Percentiles rank a stretch among this genome's conserved stretches.
phyloP scores from a whole-genome alignment of 331 rosid species.

The Spiraea crenata region DNA sequence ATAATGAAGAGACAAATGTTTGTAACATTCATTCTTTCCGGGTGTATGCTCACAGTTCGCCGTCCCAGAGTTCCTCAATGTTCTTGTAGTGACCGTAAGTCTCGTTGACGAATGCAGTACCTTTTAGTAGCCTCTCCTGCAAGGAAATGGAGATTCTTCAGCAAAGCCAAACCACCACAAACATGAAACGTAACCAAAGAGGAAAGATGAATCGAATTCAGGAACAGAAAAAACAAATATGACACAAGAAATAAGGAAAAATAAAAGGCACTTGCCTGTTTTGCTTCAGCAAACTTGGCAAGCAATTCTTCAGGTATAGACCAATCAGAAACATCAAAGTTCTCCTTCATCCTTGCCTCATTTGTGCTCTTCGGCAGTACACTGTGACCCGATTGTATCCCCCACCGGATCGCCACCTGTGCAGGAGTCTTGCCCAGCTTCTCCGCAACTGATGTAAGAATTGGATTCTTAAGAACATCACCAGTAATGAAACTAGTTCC shows the following conservation, averaged over 20 bases:
- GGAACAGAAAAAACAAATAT: not conserved
- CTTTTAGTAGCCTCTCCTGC: conserved; percentile 60
- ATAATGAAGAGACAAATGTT: conserved; percentile 9
- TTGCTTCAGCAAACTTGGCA: conserved; percentile 30
- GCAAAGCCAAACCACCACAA: not conserved
- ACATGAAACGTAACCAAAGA: not conserved
- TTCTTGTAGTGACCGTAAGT: conserved; percentile 46
- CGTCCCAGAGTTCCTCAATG: conserved; percentile 67
- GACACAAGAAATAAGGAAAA: not conserved
- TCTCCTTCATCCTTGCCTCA: conserved; percentile 47
- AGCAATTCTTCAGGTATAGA: conserved; percentile 51
- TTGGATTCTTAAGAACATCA: conserved; percentile 44
- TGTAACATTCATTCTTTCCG: not conserved
- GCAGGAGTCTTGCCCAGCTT: conserved; percentile 64
- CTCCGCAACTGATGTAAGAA: conserved; percentile 38
- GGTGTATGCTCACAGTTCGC: conserved; percentile 27
- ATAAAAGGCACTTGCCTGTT: conserved; percentile 5
- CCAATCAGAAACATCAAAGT: conserved; percentile 56
- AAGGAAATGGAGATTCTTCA: not conserved
- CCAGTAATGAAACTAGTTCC: conserved; percentile 19
- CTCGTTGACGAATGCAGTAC: conserved; percentile 26
- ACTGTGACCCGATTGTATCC: conserved; percentile 62
- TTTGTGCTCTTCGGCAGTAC: conserved; percentile 66
- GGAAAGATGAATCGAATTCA: not conserved
- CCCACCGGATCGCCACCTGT: conserved; percentile 75